phyloP scores from a whole-genome alignment of 371 early-diverging fungal genomes.

The Mortierella sp. region DNA sequence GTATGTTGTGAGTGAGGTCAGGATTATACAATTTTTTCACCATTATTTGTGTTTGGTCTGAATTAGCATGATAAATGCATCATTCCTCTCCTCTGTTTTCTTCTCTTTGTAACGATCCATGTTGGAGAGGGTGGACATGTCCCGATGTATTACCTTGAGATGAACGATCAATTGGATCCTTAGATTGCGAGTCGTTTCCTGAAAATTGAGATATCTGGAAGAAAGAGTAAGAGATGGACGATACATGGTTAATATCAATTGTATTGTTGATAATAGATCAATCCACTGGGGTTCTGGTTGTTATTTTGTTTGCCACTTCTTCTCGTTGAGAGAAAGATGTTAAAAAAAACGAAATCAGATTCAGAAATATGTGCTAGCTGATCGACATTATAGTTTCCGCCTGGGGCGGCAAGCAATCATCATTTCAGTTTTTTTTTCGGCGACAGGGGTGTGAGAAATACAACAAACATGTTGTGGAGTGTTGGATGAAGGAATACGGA shows the following conservation, averaged over 20 bases:
- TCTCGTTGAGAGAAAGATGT: neutral
- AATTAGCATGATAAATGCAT: conserved; percentile 16
- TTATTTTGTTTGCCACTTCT: neutral
- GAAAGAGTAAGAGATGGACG: neutral
- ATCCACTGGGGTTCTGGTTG: neutral
- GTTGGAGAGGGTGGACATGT: neutral
- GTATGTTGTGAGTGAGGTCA: conserved; percentile 6
- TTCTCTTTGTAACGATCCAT: neutral
- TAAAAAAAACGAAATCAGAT: conserved; percentile 13
- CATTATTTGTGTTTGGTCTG: conserved; percentile 17
- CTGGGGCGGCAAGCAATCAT: conserved; percentile 18
- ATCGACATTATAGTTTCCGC: conserved; percentile 12
- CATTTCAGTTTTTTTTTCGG: neutral
- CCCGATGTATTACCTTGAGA: conserved; percentile 6
- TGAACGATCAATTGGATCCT: neutral
- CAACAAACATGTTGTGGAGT: neutral
- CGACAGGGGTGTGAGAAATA: neutral
- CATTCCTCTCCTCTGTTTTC: neutral
- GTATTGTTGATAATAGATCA: neutral
- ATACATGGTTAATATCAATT: neutral
- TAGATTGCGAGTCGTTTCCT: neutral
- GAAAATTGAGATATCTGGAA: neutral
- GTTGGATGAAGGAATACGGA: neutral
- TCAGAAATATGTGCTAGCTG: conserved; percentile 14
- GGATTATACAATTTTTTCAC: conserved; percentile 11